Conservation (phyloP, 2,329 filamentous ascomycete species). For the Albifimbria verrucaria region DNA sequence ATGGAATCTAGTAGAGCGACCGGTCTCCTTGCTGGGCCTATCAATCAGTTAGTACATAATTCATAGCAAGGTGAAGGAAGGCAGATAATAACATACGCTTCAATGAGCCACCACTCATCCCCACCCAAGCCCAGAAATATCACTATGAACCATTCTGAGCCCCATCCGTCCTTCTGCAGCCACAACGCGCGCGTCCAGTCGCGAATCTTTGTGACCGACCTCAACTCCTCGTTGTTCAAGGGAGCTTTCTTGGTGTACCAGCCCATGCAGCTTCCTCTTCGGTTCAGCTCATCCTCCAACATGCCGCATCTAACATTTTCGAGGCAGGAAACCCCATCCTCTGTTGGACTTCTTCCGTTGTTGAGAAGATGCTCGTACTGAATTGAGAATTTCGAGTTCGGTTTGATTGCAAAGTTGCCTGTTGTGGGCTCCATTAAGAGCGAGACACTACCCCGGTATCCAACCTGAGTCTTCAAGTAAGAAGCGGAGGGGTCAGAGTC, state of each 20-base stretch:
- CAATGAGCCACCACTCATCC: constrained; percentile 76
- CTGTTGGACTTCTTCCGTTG: constrained; percentile 49
- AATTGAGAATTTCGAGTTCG: constrained; percentile 54
- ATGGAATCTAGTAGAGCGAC: constrained; percentile 25
- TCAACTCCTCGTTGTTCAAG: constrained; percentile 51
- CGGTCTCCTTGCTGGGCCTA: constrained; percentile 23
- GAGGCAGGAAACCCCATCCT: constrained; percentile 55
- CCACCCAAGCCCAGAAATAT: constrained; percentile 68
- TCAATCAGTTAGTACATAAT: background rate
- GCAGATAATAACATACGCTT: constrained; percentile 57
- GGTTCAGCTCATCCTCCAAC: constrained; percentile 58
- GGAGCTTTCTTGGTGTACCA: constrained; percentile 56
- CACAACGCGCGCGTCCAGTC: constrained; percentile 64
- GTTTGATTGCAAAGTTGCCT: constrained; percentile 70
- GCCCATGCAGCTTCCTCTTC: constrained; percentile 58
- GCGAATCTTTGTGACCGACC: constrained; percentile 59
- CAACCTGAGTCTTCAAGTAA: constrained; percentile 65
- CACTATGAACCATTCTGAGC: constrained; percentile 67
- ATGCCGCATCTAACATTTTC: constrained; percentile 61
- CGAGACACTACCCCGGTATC: constrained; percentile 55
- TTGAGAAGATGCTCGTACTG: constrained; percentile 66
- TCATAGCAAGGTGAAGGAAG: no score
- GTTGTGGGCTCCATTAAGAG: constrained; percentile 74
- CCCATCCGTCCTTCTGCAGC: constrained; percentile 71
- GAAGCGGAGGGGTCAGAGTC: constrained; percentile 63